A percentile compares a stretch with the other conserved stretches of the same genome.
Evolutionary conservation across 345 rosid species (phyloP).

Genomic region (Triadica sebifera): DNA sequence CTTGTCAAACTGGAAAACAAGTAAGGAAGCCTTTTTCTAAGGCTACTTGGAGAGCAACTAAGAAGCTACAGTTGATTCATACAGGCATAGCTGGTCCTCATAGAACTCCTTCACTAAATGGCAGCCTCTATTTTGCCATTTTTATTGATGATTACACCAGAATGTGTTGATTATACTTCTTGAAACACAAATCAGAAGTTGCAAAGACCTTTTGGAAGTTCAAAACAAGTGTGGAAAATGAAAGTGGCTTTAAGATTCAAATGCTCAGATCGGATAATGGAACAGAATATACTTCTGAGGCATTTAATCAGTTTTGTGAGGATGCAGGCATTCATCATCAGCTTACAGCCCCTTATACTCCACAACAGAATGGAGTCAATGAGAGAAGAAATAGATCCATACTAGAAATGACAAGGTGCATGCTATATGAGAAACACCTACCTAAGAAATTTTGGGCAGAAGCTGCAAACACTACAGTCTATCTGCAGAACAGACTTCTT

Average conservation of each 20-base stretch:
- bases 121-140: too few species aligned
- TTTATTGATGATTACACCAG: background rate
- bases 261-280: background rate
- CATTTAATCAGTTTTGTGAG: background rate
- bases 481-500: background rate
- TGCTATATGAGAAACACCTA: background rate
- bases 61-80: too few species aligned
- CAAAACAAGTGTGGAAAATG: background rate
- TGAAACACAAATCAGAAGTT: background rate
- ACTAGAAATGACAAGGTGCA: background rate
- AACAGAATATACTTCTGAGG: background rate
- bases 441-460: background rate
- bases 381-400: background rate
- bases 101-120: too few species aligned
- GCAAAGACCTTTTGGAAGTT: background rate
- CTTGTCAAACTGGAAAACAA: too few species aligned
- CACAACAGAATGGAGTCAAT: background rate
- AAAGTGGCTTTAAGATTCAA: slow-evolving; percentile 8
- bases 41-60: too few species aligned
- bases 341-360: background rate
- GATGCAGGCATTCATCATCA: slow-evolving; percentile 9
- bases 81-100: too few species aligned
- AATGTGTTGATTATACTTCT: slow-evolving; percentile 1
- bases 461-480: background rate
- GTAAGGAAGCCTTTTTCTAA: too few species aligned